Evolutionary conservation across 2,329 filamentous ascomycete species (phyloP).

Genomic region (Fusarium denticulatum): DNA sequence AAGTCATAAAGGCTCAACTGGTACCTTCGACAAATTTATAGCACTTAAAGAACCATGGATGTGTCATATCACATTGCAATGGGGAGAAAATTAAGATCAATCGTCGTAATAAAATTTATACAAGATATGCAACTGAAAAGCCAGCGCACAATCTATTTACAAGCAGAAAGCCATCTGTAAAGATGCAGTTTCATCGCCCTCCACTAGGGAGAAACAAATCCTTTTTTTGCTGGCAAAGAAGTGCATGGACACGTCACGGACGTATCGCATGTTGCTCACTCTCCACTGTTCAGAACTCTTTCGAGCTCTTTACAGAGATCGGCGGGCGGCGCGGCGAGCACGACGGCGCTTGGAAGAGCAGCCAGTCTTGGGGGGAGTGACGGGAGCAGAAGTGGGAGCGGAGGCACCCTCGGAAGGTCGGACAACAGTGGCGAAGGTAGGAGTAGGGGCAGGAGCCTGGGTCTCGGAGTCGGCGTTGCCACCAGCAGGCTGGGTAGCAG

Average conservation of each 20-base stretch:
- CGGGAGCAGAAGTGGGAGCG: slow-evolving; percentile 19
- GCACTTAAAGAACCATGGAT: not conserved
- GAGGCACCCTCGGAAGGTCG: slow-evolving; percentile 22
- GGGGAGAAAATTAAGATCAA: not conserved
- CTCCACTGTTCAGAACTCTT: slow-evolving; percentile 1
- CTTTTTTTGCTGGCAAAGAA: slow-evolving; percentile 6
- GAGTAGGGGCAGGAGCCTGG: slow-evolving; percentile 26
- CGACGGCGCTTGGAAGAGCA: slow-evolving; percentile 36
- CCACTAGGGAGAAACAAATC: slow-evolving; percentile 31
- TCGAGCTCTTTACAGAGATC: slow-evolving; percentile 34
- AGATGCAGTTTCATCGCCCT: slow-evolving; percentile 29
- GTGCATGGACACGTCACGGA: slow-evolving; percentile 18
- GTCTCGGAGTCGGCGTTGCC: not conserved
- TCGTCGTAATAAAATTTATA: slow-evolving; percentile 42
- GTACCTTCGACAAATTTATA: not conserved
- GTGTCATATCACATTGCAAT: not conserved
- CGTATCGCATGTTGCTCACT: not conserved
- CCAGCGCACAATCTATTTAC: slow-evolving; percentile 42
- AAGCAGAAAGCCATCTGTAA: slow-evolving; percentile 39
- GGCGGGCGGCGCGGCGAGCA: slow-evolving; percentile 35
- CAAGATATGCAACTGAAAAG: slow-evolving; percentile 37
- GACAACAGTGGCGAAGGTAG: slow-evolving; percentile 39
- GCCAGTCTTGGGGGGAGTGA: slow-evolving; percentile 33
- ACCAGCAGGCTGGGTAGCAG: slow-evolving; percentile 32
- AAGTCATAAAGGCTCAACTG: not conserved